Evolutionary conservation across 192 early-diverging fungal genomes (phyloP).

Genomic region (Jimgerdemannia flammicorona): DNA sequence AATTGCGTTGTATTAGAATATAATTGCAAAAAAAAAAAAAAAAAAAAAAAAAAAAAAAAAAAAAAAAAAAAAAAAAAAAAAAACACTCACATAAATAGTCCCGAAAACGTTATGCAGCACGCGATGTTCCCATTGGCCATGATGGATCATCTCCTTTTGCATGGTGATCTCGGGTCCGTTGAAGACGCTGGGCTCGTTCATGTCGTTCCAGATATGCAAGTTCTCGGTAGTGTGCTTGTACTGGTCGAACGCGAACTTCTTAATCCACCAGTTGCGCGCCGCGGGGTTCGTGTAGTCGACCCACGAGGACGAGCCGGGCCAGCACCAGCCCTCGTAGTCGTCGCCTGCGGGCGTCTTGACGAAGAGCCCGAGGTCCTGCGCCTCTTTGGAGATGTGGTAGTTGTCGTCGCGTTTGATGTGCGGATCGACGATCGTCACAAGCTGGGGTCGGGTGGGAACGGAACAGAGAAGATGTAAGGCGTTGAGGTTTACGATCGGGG

Average conservation of each 20-base stretch:
- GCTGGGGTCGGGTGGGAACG: slow-evolving; percentile 17
- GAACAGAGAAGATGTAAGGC: background rate
- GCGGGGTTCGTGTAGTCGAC: slow-evolving; percentile 84
- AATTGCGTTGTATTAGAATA: background rate
- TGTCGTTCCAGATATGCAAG: slow-evolving; percentile 98
- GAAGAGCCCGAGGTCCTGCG: slow-evolving; percentile 66
- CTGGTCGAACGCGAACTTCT: slow-evolving; percentile 69
- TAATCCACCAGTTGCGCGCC: slow-evolving; percentile 77
- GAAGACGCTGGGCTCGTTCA: slow-evolving; percentile 99
- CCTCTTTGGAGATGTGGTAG: slow-evolving; percentile 80
- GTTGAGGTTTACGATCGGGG: slow-evolving; percentile 18
- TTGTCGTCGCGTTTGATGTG: slow-evolving; percentile 86
- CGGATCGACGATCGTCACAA: slow-evolving; percentile 96
- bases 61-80: background rate
- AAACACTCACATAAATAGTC: slow-evolving; percentile 60
- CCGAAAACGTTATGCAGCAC: slow-evolving; percentile 95
- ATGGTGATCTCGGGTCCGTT: slow-evolving; percentile 97
- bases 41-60: background rate
- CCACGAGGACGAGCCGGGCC: slow-evolving; percentile 92
- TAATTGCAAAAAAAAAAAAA: background rate
- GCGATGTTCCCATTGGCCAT: slow-evolving; percentile 88
- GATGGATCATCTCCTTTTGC: slow-evolving; percentile 89
- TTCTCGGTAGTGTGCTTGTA: slow-evolving; percentile 79
- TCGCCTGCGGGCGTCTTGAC: slow-evolving; percentile 70
- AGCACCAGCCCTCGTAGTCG: slow-evolving; percentile 97